Conservation (phyloP, 2,329 filamentous ascomycete genomes). For the Exophiala oligosperma region DNA sequence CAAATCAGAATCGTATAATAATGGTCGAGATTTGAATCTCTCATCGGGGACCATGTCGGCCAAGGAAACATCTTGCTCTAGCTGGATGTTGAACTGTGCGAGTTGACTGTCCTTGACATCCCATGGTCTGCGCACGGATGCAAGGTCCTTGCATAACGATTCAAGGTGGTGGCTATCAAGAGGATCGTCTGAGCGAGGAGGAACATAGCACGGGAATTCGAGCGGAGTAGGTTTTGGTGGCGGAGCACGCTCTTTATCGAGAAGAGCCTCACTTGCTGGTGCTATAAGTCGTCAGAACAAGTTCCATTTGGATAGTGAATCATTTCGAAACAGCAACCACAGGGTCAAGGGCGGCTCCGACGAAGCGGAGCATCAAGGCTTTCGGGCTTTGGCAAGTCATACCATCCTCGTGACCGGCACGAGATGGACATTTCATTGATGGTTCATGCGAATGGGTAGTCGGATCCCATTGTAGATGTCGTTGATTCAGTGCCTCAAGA, state of each 20-base stretch:
- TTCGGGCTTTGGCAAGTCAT: too few species aligned
- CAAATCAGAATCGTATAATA: constrained; percentile 35
- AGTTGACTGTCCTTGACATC: constrained; percentile 43
- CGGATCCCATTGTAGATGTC: too few species aligned
- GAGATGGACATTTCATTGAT: too few species aligned
- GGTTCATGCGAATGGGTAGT: too few species aligned
- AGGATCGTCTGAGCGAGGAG: constrained; percentile 36
- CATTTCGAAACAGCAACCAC: not conserved
- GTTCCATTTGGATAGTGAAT: not conserved
- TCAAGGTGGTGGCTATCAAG: constrained; percentile 39
- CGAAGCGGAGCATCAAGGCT: not conserved
- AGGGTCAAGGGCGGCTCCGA: not conserved
- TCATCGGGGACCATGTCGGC: constrained; percentile 38
- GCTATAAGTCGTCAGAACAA: constrained; percentile 11
- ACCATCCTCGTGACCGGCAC: too few species aligned
- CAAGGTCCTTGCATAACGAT: constrained; percentile 46
- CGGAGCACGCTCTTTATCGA: constrained; percentile 46
- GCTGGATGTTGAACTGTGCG: constrained; percentile 42
- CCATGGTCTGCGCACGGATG: constrained; percentile 41
- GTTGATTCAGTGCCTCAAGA: too few species aligned
- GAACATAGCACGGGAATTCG: constrained; percentile 52
- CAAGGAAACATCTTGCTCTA: constrained; percentile 39
- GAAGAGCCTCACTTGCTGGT: constrained; percentile 8
- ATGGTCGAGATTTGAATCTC: constrained; percentile 37
- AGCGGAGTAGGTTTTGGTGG: constrained; percentile 52